These are phyloP conservation scores for Capillidium rhysosporum DNA, from an alignment of 371 early-diverging fungal species.

Conservation along the genomic window DNA sequence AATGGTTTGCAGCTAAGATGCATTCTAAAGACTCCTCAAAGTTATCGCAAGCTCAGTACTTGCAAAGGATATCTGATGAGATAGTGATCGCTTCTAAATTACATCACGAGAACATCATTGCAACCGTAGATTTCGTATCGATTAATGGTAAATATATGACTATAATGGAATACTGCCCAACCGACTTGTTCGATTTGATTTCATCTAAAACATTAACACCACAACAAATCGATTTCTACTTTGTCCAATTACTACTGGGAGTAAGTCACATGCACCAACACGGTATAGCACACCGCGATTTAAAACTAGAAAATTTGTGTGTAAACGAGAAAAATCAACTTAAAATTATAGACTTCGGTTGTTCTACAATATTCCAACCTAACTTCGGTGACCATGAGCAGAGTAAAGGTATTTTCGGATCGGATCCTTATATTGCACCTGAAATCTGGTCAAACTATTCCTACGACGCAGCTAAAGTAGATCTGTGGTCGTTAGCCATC, in stretches of 20 bases:
- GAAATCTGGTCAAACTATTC: conserved; percentile 31
- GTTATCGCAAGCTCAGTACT: conserved; percentile 17
- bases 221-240: conserved; percentile 44
- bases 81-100: conserved; percentile 61
- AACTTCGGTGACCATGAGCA: conserved; percentile 43
- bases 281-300: conserved; percentile 70
- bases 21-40: conserved; percentile 16
- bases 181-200: conserved; percentile 50
- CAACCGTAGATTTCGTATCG: conserved; percentile 61
- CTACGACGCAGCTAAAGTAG: conserved; percentile 47
- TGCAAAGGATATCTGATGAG: conserved; percentile 63
- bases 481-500: conserved; percentile 61
- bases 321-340: conserved; percentile 40
- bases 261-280: conserved; percentile 45
- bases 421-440: conserved; percentile 86
- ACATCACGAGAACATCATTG: conserved; percentile 71
- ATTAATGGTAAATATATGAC: conserved; percentile 27
- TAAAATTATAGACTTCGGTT: conserved; percentile 88
- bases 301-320: conserved; percentile 79
- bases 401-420: conserved; percentile 47
- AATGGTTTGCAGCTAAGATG: conserved; percentile 55
- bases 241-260: conserved; percentile 51
- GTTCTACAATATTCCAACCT: conserved; percentile 49
- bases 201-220: conserved; percentile 40
- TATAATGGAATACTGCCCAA: conserved; percentile 66